A percentile compares a stretch with the other conserved stretches of the same genome.
phyloP scores from a whole-genome alignment of 306 rosid genomes.

The Nissolia schottii region DNA sequence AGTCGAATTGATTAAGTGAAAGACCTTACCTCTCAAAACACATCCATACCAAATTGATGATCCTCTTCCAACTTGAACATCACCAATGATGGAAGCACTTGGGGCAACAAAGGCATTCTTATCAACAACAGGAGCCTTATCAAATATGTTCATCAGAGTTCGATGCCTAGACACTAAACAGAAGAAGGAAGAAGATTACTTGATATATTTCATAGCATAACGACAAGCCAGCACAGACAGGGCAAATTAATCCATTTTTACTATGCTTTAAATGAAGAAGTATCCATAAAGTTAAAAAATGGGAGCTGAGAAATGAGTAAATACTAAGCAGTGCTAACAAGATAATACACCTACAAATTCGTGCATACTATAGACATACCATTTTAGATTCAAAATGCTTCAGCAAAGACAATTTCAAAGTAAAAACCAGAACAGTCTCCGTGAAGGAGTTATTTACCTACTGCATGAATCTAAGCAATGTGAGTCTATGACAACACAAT shows the following conservation, averaged over 20 bases:
- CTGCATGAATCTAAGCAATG: background rate
- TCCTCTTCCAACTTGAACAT: constrained; percentile 75
- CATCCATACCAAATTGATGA: constrained; percentile 97
- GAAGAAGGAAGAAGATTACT: background rate
- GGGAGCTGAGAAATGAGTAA: background rate
- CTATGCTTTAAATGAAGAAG: background rate
- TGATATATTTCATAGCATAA: background rate
- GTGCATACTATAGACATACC: background rate
- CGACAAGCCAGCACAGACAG: background rate
- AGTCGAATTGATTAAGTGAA: background rate
- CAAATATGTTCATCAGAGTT: constrained; percentile 84
- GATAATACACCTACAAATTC: background rate
- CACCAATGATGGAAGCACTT: constrained; percentile 80
- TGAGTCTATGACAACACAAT: background rate
- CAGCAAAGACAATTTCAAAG: background rate
- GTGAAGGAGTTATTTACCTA: background rate
- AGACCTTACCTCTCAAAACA: constrained; percentile 65
- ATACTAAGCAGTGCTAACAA: background rate
- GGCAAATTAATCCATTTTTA: background rate
- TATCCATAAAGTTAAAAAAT: background rate
- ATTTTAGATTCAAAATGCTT: background rate
- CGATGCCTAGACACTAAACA: constrained; percentile 86
- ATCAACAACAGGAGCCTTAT: constrained; percentile 79
- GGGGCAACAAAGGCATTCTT: constrained; percentile 92
- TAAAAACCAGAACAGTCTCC: background rate